A percentile compares a stretch with the other conserved stretches of the same genome.
Evolutionary conservation across 257 asterid genomes (phyloP).

Genomic region (Anisodus tanguticus): DNA sequence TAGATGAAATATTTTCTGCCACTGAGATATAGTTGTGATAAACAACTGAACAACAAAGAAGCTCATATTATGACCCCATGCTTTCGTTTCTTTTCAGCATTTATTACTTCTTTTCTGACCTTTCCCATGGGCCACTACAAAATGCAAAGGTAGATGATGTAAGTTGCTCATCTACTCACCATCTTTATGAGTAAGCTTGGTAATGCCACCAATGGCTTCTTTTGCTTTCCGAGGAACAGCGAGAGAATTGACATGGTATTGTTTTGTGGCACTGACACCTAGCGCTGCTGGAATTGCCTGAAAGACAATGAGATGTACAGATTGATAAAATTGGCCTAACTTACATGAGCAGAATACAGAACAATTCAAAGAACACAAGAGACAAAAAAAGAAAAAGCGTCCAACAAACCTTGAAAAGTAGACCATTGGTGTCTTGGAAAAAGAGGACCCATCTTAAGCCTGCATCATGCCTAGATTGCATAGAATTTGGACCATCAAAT

Average conservation of each 20-base stretch:
- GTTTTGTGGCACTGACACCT: constrained; percentile 88
- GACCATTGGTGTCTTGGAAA: constrained; percentile 99
- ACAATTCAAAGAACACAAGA: neutral
- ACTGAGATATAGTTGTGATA: neutral
- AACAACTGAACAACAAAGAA: neutral
- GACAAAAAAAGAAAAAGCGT: neutral
- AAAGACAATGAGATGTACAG: constrained; percentile 32
- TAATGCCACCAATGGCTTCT: constrained; percentile 98
- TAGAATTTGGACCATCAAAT: constrained; percentile 11
- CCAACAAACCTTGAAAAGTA: constrained; percentile 82
- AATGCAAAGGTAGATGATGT: constrained; percentile 17
- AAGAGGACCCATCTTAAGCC: constrained; percentile 94
- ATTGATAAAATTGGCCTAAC: constrained; percentile 12
- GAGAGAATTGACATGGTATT: constrained; percentile 95
- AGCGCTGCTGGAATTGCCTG: constrained; percentile 93
- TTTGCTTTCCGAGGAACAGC: constrained; percentile 99
- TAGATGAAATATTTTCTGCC: neutral
- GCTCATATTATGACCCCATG: neutral
- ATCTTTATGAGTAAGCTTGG: constrained; percentile 89
- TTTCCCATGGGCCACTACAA: neutral
- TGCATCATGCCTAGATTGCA: constrained; percentile 65
- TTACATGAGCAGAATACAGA: neutral
- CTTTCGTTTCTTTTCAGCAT: constrained; percentile 12
- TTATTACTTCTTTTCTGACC: neutral
- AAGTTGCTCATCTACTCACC: constrained; percentile 47